A percentile compares a stretch with the other conserved stretches of the same genome.
phyloP scores from a whole-genome alignment of 1,284 basidiomycete genomes.

The Trichosporon sp. region DNA sequence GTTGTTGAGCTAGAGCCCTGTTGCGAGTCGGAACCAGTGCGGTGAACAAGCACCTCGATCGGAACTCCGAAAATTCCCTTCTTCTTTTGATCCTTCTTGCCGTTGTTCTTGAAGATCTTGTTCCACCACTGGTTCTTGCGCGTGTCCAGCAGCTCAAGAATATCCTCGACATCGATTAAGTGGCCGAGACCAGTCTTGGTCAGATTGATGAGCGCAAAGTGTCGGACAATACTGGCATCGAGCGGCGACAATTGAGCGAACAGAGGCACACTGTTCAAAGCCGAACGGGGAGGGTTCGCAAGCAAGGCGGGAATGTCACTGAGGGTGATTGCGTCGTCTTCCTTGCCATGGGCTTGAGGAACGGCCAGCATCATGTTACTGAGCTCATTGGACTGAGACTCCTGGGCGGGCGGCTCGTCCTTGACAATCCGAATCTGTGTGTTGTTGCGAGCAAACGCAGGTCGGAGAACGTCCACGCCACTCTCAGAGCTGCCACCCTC shows the following conservation, averaged over 20 bases:
- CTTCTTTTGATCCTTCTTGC: slow-evolving; percentile 80
- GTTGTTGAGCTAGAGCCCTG: slow-evolving; percentile 81
- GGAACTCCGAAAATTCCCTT: slow-evolving; percentile 92
- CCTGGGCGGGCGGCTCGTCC: slow-evolving; percentile 50
- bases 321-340: slow-evolving; percentile 57
- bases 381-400: slow-evolving; percentile 5
- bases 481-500: slow-evolving; percentile 8
- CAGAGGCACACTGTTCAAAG: slow-evolving; percentile 63
- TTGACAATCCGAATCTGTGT: slow-evolving; percentile 86
- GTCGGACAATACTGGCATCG: slow-evolving; percentile 86
- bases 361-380: slow-evolving; percentile 71
- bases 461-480: slow-evolving; percentile 57
- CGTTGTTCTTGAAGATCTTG: slow-evolving; percentile 85
- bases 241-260: slow-evolving; percentile 79
- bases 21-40: slow-evolving; percentile 84
- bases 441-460: slow-evolving; percentile 72
- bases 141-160: slow-evolving; percentile 85
- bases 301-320: slow-evolving; percentile 88
- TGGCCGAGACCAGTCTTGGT: slow-evolving; percentile 67
- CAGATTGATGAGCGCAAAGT: slow-evolving; percentile 79
- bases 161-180: slow-evolving; percentile 81
- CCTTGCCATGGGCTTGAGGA: slow-evolving; percentile 56
- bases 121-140: slow-evolving; percentile 97
- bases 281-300: slow-evolving; percentile 53
- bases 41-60: slow-evolving; percentile 89